A percentile compares a stretch with the other conserved stretches of the same genome.
Evolutionary conservation across 208 protist species (phyloP).

Genomic region (Acanthamoeba quina): DNA sequence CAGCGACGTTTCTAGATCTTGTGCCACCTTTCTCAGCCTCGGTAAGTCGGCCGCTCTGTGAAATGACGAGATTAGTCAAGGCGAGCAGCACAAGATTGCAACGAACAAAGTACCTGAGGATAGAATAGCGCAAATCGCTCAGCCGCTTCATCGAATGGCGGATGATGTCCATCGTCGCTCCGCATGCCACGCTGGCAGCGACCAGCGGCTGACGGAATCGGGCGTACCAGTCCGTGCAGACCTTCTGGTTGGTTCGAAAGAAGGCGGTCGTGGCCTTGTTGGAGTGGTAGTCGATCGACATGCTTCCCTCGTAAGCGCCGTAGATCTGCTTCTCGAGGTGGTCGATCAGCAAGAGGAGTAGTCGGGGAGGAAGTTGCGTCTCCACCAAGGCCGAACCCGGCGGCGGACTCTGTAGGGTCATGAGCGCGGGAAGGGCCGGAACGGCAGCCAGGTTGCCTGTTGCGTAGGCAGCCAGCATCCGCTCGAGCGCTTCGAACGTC

Average conservation of each 20-base stretch:
- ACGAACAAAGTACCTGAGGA: not conserved
- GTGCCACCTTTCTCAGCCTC: not conserved
- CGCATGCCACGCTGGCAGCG: slow-evolving; percentile 59
- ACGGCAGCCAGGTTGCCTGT: not conserved
- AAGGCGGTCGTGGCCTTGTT: slow-evolving; percentile 70
- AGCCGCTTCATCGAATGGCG: slow-evolving; percentile 73
- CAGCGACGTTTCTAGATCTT: slow-evolving; percentile 77
- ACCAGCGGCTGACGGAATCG: slow-evolving; percentile 76
- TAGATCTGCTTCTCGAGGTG: slow-evolving; percentile 81
- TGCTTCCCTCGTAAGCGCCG: slow-evolving; percentile 65
- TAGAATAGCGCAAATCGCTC: slow-evolving; percentile 10
- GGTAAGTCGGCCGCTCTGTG: not conserved
- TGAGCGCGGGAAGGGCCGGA: not conserved
- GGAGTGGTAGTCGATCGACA: slow-evolving; percentile 16
- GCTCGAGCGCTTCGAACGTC: slow-evolving; percentile 80
- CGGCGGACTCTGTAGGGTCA: slow-evolving; percentile 10
- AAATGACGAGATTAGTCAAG: not conserved
- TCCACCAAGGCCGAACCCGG: not conserved
- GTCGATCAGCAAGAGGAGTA: slow-evolving; percentile 78
- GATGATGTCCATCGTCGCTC: slow-evolving; percentile 72
- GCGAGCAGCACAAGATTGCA: not conserved
- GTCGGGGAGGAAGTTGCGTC: slow-evolving; percentile 28
- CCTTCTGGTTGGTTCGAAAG: slow-evolving; percentile 78
- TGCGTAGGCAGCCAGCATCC: slow-evolving; percentile 61
- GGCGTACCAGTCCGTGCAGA: slow-evolving; percentile 80